phyloP scores from a whole-genome alignment of 345 rosid species.

The Citrus cavaleriei region DNA sequence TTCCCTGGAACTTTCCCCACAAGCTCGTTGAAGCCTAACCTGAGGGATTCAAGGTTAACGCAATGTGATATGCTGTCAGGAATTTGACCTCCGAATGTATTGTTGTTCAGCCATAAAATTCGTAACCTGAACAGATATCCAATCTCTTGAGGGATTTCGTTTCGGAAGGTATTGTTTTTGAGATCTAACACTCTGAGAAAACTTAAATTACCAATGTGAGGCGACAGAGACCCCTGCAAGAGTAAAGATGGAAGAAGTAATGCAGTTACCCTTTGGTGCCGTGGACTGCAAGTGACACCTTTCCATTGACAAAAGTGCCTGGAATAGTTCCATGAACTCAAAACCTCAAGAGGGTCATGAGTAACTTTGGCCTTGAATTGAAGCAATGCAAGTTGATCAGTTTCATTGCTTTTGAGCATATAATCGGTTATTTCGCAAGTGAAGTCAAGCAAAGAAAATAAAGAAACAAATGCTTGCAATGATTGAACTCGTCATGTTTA shows the following conservation, averaged over 20 bases:
- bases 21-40: neutral
- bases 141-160: conserved; percentile 8
- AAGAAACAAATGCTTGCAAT: neutral
- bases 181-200: conserved; percentile 11
- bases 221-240: neutral
- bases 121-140: conserved; percentile 10
- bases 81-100: conserved; percentile 12
- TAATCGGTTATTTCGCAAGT: neutral
- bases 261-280: neutral
- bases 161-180: neutral
- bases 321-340: neutral
- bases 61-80: conserved; percentile 10
- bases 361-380: neutral
- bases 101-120: neutral
- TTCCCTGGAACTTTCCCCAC: conserved; percentile 13
- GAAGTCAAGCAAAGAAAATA: neutral
- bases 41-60: neutral
- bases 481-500: neutral
- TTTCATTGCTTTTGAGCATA: neutral
- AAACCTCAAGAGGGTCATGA: neutral
- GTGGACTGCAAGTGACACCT: neutral
- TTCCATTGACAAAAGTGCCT: neutral
- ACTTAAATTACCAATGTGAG: neutral
- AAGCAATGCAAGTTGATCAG: conserved; percentile 2
- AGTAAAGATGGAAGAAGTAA: neutral